Percentiles rank a stretch among this genome's conserved stretches.
phyloP scores from a whole-genome alignment of 768 basidiomycete genomes.

The Kockovaella imperatae region DNA sequence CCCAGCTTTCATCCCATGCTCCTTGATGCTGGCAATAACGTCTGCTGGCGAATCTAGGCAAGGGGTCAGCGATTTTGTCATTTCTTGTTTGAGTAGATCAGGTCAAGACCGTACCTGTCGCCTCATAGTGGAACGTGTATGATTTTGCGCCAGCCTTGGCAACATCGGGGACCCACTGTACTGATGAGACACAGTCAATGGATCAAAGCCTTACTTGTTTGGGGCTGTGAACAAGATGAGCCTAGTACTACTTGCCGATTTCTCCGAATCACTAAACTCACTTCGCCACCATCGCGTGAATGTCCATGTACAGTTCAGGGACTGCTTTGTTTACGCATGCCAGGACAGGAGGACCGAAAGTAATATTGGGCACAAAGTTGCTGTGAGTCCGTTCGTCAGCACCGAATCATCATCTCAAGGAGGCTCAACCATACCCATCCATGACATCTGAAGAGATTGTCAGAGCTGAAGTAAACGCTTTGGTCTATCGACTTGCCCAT shows the following conservation, averaged over 20 bases:
- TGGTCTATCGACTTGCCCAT: conserved; percentile 60
- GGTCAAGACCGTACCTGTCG: conserved; percentile 57
- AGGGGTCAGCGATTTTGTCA: too few relatives aligned
- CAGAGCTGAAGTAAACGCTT: not conserved
- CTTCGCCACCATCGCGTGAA: conserved; percentile 98
- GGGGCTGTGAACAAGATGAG: not conserved
- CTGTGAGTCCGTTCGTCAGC: conserved; percentile 49
- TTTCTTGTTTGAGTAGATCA: not conserved
- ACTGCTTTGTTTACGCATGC: conserved; percentile 75
- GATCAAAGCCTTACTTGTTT: not conserved
- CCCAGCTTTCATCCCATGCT: conserved; percentile 82
- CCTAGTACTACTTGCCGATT: too few relatives aligned
- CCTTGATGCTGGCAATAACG: conserved; percentile 72
- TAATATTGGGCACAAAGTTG: conserved; percentile 97
- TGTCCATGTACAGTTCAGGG: conserved; percentile 98
- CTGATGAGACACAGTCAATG: not conserved
- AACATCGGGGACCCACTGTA: conserved; percentile 90
- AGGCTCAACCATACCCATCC: conserved; percentile 66
- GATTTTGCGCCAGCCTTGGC: conserved; percentile 89
- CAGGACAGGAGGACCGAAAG: conserved; percentile 89
- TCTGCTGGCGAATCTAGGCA: conserved; percentile 38
- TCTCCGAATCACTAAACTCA: conserved; percentile 59
- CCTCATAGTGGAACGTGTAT: conserved; percentile 96
- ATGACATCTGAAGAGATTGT: conserved; percentile 71
- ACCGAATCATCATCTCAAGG: not conserved